A percentile compares a stretch with the other conserved stretches of the same genome.
Conservation (phyloP, 495 filamentous ascomycete species). For the Aspergillus incahuasiensis region DNA sequence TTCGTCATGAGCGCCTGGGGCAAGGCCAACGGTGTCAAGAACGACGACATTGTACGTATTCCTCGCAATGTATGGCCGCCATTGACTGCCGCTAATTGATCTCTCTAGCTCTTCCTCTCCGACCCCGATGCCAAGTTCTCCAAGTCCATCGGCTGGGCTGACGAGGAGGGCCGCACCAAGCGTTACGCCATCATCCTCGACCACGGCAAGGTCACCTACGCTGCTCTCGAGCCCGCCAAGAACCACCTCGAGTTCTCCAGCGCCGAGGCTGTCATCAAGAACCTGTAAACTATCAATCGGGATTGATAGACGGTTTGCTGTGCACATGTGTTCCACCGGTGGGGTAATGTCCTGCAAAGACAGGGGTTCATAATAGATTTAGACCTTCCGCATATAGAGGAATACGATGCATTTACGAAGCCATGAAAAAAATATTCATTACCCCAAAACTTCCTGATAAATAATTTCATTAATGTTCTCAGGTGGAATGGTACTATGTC, state of each 20-base stretch:
- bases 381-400: constrained; percentile 20
- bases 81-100: constrained; percentile 7
- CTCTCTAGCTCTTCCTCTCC: constrained; percentile 73
- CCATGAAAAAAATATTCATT: no score
- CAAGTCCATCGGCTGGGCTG: constrained; percentile 77
- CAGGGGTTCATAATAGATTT: constrained; percentile 17
- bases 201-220: constrained; percentile 84
- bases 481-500: constrained; percentile 1
- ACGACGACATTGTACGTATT: constrained; percentile 66
- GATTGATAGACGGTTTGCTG: constrained; percentile 12
- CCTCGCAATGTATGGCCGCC: not conserved
- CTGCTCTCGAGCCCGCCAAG: constrained; percentile 68
- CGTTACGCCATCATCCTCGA: constrained; percentile 86
- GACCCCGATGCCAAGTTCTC: constrained; percentile 75
- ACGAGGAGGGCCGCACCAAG: constrained; percentile 65
- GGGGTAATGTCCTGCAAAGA: constrained; percentile 17
- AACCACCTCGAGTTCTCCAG: constrained; percentile 67
- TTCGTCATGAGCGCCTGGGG: constrained; percentile 95
- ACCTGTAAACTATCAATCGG: constrained; percentile 46
- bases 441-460: no score
- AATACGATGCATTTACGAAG: constrained; percentile 26
- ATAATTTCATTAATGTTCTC: no score
- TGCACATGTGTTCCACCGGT: constrained; percentile 13
- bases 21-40: constrained; percentile 83
- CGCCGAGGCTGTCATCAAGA: constrained; percentile 64